Evolutionary conservation across 1,284 basidiomycete genomes (phyloP).

Genomic region (Ganoderma boninense): DNA sequence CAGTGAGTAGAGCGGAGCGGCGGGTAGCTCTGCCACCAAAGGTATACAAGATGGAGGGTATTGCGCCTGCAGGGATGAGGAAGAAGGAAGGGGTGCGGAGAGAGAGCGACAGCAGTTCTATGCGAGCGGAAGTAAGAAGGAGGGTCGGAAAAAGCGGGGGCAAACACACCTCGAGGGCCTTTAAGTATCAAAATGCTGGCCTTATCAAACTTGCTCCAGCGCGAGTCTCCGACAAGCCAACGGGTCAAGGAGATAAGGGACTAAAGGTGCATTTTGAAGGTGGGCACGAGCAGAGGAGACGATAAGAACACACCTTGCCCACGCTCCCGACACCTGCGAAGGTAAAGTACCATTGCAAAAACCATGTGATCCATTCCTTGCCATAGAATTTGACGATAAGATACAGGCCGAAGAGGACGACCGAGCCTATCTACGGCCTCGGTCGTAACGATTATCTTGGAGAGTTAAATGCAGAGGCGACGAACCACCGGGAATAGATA

Average conservation of each 20-base stretch:
- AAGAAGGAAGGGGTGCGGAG: constrained; percentile 70
- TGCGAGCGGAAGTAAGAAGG: constrained; percentile 4
- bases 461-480: constrained; percentile 26
- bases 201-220: constrained; percentile 63
- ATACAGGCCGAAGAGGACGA: constrained; percentile 73
- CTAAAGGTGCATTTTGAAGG: constrained; percentile 42
- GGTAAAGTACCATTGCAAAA: constrained; percentile 83
- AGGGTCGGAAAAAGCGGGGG: background rate
- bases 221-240: constrained; percentile 53
- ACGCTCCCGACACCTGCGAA: constrained; percentile 69
- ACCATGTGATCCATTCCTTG: constrained; percentile 83
- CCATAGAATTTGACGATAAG: constrained; percentile 80
- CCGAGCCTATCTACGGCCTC: constrained; percentile 65
- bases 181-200: constrained; percentile 53
- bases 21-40: constrained; percentile 53
- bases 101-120: constrained; percentile 58
- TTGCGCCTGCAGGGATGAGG: constrained; percentile 68
- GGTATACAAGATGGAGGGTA: constrained; percentile 77
- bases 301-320: constrained; percentile 63
- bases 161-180: constrained; percentile 51
- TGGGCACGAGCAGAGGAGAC: constrained; percentile 8
- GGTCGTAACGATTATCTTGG: constrained; percentile 16
- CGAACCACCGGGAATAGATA: constrained; percentile 80
- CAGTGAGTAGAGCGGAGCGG: constrained; percentile 79
- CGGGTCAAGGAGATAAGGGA: constrained; percentile 57